phyloP scores from a whole-genome alignment of 331 rosid species.

The Saraca asoca region DNA sequence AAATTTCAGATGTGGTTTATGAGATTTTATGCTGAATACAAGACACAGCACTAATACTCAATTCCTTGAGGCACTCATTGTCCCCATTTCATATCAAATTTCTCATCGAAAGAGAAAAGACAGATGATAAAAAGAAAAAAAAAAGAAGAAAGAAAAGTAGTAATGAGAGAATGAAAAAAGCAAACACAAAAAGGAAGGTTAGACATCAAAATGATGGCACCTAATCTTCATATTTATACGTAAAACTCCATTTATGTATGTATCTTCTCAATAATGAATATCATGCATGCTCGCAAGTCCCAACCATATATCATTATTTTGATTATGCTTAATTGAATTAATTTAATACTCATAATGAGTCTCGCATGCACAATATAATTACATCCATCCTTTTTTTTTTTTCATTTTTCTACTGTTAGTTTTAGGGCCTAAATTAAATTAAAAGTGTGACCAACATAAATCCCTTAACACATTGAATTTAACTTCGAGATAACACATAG shows the following conservation, averaged over 20 bases:
- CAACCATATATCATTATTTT: slow-evolving; percentile 40
- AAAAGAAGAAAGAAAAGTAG: slow-evolving; percentile 15
- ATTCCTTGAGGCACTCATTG: slow-evolving; percentile 54
- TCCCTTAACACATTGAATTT: too few species aligned
- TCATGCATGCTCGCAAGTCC: slow-evolving; percentile 50
- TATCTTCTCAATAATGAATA: slow-evolving; percentile 31
- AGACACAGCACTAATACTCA: slow-evolving; percentile 60
- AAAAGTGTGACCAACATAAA: too few species aligned
- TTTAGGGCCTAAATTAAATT: not conserved
- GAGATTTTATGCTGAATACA: slow-evolving; percentile 82
- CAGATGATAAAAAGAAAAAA: slow-evolving; percentile 32
- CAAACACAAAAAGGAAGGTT: slow-evolving; percentile 26
- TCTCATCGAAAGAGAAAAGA: slow-evolving; percentile 30
- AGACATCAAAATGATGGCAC: slow-evolving; percentile 31
- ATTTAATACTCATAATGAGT: slow-evolving; percentile 2
- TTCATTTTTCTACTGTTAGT: not conserved
- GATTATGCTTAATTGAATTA: slow-evolving; percentile 27
- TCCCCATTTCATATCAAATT: slow-evolving; percentile 45
- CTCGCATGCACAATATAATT: slow-evolving; percentile 32
- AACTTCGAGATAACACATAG: too few species aligned
- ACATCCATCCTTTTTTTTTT: not conserved
- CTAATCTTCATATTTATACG: slow-evolving; percentile 20
- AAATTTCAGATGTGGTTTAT: slow-evolving; percentile 46
- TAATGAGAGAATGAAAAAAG: slow-evolving; percentile 21
- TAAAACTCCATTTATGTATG: not conserved